These are phyloP conservation scores for Arthrobotrys megalospora DNA, from an alignment of 2,329 filamentous ascomycete species.

Conservation along the genomic window DNA sequence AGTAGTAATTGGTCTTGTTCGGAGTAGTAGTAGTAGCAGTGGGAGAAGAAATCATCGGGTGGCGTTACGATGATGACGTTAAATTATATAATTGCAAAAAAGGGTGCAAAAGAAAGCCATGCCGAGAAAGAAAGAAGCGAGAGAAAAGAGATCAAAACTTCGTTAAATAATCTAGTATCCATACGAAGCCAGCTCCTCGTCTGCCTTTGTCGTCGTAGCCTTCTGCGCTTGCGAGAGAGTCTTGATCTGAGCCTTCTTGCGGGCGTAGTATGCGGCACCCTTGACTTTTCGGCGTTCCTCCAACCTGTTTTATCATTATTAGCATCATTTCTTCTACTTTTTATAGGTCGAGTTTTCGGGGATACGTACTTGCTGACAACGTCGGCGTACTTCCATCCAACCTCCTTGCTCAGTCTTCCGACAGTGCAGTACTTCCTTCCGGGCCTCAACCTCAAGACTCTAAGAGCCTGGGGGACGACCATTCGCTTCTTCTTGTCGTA, in stretches of 20 bases:
- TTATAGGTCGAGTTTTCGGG: conserved; percentile 10
- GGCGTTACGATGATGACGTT: conserved; percentile 27
- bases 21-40: not conserved
- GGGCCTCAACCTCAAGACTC: conserved; percentile 96
- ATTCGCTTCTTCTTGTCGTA: conserved; percentile 99
- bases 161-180: conserved; percentile 64
- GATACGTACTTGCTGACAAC: conserved; percentile 89
- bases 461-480: conserved; percentile 97
- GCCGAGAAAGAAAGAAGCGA: conserved; percentile 46
- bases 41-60: conserved; percentile 1
- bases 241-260: conserved; percentile 96
- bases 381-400: conserved; percentile 99
- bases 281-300: conserved; percentile 99
- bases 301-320: conserved; percentile 74
- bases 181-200: conserved; percentile 63
- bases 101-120: conserved; percentile 16
- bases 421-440: conserved; percentile 99
- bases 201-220: conserved; percentile 62
- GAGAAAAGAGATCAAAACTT: conserved; percentile 24
- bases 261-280: conserved; percentile 99
- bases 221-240: conserved; percentile 75
- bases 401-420: conserved; percentile 96
- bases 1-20: too few species aligned
- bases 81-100: conserved; percentile 47
- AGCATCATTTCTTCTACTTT: conserved; percentile 34